phyloP scores from a whole-genome alignment of 2,329 filamentous ascomycete species.

The Orbilia brochopaga region DNA sequence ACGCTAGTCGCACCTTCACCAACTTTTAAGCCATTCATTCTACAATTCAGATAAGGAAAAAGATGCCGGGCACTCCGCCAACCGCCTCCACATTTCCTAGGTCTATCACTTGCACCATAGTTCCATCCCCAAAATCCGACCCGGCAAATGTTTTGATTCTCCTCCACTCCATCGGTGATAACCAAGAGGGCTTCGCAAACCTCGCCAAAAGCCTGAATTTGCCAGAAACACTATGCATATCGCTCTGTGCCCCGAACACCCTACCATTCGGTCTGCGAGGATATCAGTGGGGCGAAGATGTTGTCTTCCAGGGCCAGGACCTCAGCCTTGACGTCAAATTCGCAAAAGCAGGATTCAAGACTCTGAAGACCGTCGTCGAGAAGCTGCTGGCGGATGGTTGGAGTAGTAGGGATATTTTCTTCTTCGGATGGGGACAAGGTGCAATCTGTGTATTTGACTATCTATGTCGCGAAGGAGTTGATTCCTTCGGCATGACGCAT shows the following conservation, averaged over 20 bases:
- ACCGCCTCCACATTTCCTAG: slow-evolving; percentile 61
- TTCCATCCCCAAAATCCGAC: slow-evolving; percentile 58
- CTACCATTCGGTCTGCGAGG: slow-evolving; percentile 73
- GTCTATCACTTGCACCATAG: slow-evolving; percentile 59
- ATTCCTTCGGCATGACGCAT: slow-evolving; percentile 46
- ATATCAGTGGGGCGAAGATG: slow-evolving; percentile 69
- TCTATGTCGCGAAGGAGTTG: slow-evolving; percentile 28
- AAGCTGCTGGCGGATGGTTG: slow-evolving; percentile 61
- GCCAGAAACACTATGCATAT: slow-evolving; percentile 77
- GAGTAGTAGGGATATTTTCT: slow-evolving; percentile 61
- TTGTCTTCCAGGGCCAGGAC: slow-evolving; percentile 61
- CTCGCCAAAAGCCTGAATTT: slow-evolving; percentile 74
- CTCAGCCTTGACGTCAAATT: slow-evolving; percentile 63
- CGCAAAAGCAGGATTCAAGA: slow-evolving; percentile 63
- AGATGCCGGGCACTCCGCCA: slow-evolving; percentile 57
- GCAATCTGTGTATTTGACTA: slow-evolving; percentile 64
- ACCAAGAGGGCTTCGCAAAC: slow-evolving; percentile 69
- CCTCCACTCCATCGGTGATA: slow-evolving; percentile 84
- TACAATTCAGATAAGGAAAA: slow-evolving; percentile 32
- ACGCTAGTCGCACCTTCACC: background rate
- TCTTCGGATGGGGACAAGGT: slow-evolving; percentile 67
- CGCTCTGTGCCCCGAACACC: slow-evolving; percentile 72
- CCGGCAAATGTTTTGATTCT: slow-evolving; percentile 75
- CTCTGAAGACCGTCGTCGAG: slow-evolving; percentile 61
- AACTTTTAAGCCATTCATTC: background rate